Evolutionary conservation across 176 grass and related monocot species (phyloP), one percentile per base, ranked within the genome.

Genomic region (Carex pumila): DNA sequence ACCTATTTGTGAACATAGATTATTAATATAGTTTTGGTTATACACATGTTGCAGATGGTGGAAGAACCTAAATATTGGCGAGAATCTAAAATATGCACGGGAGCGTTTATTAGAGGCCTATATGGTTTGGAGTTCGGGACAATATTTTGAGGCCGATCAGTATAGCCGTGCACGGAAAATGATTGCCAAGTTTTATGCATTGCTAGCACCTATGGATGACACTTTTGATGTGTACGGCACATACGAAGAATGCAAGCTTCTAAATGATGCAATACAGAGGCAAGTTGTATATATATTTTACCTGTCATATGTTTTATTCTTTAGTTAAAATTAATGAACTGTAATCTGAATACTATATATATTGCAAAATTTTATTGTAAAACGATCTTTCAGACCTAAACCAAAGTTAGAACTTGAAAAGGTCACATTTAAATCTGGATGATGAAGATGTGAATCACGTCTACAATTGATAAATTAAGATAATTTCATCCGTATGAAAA

Each of bases 11-110:
- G 41, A 43, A 7, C 5, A 43, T 43, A 43, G 41, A 43, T 43
- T 25, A 25, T 25, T 0, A 57, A 4, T 15, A 57, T 3, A 57
- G 12, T 17, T 15, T 5, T 57, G 12, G 0, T 9, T 39, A 14
- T 72, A n/a, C n/a, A 39, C 15, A 72, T 36, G 18, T 81, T 75
- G 41, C 65, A 93, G 91, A 47, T 93, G 88, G 91, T 90, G 86
- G 88, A 82, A 88, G 21, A 66, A 81, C 2, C 79, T 88, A 2
- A 68, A 78, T 6, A 29, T 75, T 1, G 22, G 61, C 6, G 5
- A 85, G 30, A 79, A 73, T 10, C 21, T 93, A 31, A 10, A 17
- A 49, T 93, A 86, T 3, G 53, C 37, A 2, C 80, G 91, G 14
- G 84, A 93, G n/a, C 79, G 84, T 0, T 39, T 90, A 3, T 83